These are phyloP conservation scores for Fomitopsis betulina DNA, from an alignment of 1,284 basidiomycete species.

Conservation along the genomic window DNA sequence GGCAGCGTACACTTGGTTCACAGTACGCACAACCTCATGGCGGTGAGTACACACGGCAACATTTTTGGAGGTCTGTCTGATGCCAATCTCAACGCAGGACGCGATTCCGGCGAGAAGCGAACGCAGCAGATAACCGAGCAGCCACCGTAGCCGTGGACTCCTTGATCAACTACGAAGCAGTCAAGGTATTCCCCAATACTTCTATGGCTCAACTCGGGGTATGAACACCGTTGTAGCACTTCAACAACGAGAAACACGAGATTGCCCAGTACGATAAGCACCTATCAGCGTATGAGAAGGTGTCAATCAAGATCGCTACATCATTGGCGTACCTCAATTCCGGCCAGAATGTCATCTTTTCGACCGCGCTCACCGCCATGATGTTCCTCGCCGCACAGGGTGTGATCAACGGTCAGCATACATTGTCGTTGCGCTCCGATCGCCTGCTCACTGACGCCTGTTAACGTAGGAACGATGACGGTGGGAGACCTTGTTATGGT, in stretches of 20 bases:
- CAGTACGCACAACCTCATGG: slow-evolving; percentile 94
- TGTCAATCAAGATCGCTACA: slow-evolving; percentile 93
- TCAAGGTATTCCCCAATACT: slow-evolving; percentile 61
- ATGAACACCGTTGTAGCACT: slow-evolving; percentile 54
- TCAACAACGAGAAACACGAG: slow-evolving; percentile 96
- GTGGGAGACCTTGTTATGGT: slow-evolving; percentile 98
- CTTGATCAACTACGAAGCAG: slow-evolving; percentile 96
- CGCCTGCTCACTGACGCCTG: neutral
- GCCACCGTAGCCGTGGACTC: slow-evolving; percentile 94
- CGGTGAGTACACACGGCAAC: slow-evolving; percentile 42
- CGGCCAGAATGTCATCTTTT: slow-evolving; percentile 96
- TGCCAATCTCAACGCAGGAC: slow-evolving; percentile 50
- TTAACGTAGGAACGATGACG: slow-evolving; percentile 83
- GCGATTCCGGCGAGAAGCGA: slow-evolving; percentile 91
- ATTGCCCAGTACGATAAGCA: slow-evolving; percentile 91
- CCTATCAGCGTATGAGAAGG: slow-evolving; percentile 83
- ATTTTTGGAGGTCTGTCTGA: too few relatives aligned
- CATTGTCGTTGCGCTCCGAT: neutral
- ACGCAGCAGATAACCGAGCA: slow-evolving; percentile 94
- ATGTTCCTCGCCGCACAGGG: slow-evolving; percentile 98
- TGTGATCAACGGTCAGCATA: slow-evolving; percentile 73
- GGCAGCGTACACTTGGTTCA: slow-evolving; percentile 95
- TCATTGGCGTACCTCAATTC: slow-evolving; percentile 92
- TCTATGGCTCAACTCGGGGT: neutral
- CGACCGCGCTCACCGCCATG: slow-evolving; percentile 86